Base-by-base conservation (phyloP, 331 rosid genomes). In the Stylosanthes scabra region DNA sequence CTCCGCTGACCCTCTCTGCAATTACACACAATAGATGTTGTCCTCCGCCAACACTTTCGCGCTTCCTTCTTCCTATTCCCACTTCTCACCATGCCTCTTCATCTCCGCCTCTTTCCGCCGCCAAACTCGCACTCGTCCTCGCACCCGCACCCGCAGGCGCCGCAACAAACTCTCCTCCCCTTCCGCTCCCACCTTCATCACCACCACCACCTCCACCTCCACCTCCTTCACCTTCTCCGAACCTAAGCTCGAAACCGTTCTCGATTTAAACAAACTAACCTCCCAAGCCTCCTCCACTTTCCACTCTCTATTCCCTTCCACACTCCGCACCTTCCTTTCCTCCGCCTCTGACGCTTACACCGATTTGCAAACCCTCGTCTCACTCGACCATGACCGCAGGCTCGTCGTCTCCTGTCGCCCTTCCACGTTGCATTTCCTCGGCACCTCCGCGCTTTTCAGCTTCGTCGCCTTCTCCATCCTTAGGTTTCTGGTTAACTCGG, bases 341-440 rank as follows among this genome's bases (percentile, higher is more conserved):
- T 55, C 88, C 15, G 90, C 78, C 4, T 14, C 5, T n/a, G 96
- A 88, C 31, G 93, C 98, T 47, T 82, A 55, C 66, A 62, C 44
- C 2, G 97, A 93, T 79, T 84, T 91, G 44, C 90, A 66, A 74
- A 93, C 91, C 13, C 82, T 91, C 11, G 7, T 93, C 42, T 72
- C 89, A 4, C 59, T 87, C 45, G 89, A 84, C 81, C 76, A 73
- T 4, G 63, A 79, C 68, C 82, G 84, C 9, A 76, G 86, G n/a
- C 14, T 87, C 40, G 40, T 88, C 46, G 51, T 93, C 59, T 91
- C 97, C 0, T 93, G 94, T 57, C 94, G 96, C 54, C 92, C 82
- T 60, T 89, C 98, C 29, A 91, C 98, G 2, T 74, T 87, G 37
- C 82, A 74, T 9, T 89, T 93, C 66, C 12, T 86, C 0, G 97